Base-by-base conservation (phyloP, 306 rosid species). In the Citrullus amarus region DNA sequence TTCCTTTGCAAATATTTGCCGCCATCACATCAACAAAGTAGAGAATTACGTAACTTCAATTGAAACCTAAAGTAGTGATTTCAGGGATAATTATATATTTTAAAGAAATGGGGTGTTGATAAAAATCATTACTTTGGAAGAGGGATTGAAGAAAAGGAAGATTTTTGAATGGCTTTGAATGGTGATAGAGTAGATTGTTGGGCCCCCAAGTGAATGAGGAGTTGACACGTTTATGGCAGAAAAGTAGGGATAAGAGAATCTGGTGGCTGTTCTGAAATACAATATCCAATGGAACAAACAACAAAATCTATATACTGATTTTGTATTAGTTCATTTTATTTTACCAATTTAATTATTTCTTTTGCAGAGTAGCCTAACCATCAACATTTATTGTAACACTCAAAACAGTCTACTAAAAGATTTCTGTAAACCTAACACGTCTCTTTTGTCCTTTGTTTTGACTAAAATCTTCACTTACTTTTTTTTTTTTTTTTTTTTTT, bases 391-490 rank as follows among this genome's bases (percentile, higher is more conserved):
- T 43, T 69, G 55, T 22, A 69, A 69, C 54, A 67, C 74, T 67
- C 71, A 18, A 32, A 56, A n/a, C 51, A 69, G 36, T 44, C 75
- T 69, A 69, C 56, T 3, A 44, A 69, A 67, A 69, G 75, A 44
- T 69, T 69, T 69, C 75, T 43, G 75, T 43, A 69, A 38, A 22
- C 75, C 75, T 69, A 69, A 69, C 75, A 22, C 36, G 5, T 20
- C 36, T 69, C 36, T 20, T 22, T 44, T 69, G 75, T 69, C 75
- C 75, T 69, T 69, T 43, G n/a, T 69, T 69, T 69, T 69, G 75
- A 69, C 75, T 67, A 67, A 67, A 25, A 17, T 22, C 12, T 8
- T 44, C 73, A 65, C 73, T 38, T 44, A n/a, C n/a, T 9, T 43
- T 9, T 2, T 8, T 9, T 7, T 25, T 25, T 60, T 28, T 13